phyloP scores from a whole-genome alignment of 371 early-diverging fungal genomes.

The Nosema muscidifuracis region DNA sequence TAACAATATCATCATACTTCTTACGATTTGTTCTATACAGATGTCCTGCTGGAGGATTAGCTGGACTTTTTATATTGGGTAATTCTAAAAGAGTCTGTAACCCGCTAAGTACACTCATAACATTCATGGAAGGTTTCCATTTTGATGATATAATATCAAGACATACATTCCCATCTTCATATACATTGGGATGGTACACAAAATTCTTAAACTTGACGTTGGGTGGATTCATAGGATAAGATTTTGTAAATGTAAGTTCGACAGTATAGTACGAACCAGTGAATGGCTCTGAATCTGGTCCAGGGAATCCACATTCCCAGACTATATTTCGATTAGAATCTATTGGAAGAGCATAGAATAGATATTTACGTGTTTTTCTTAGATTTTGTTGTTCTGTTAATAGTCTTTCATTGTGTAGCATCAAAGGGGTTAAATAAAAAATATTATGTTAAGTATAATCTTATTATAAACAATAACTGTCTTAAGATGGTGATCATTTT shows the following conservation, averaged over 20 bases:
- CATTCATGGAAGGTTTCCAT: constrained; percentile 60
- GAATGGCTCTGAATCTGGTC: constrained; percentile 28
- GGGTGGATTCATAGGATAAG: constrained; percentile 61
- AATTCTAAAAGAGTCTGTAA: constrained; percentile 57
- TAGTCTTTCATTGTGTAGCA: constrained; percentile 28
- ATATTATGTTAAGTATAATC: no score
- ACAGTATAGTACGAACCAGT: constrained; percentile 34
- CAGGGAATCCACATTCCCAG: constrained; percentile 51
- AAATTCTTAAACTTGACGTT: constrained; percentile 43
- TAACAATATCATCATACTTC: constrained; percentile 42
- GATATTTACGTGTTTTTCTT: constrained; percentile 36
- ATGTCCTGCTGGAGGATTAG: constrained; percentile 55
- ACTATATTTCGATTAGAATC: background rate
- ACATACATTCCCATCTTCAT: constrained; percentile 56
- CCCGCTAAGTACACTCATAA: constrained; percentile 54
- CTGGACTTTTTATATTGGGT: constrained; percentile 62
- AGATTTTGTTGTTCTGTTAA: constrained; percentile 37
- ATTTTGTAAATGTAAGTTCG: constrained; percentile 34
- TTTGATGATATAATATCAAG: constrained; percentile 58
- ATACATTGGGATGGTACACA: constrained; percentile 62
- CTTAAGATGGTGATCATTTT: no score
- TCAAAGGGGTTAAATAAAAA: constrained; percentile 8
- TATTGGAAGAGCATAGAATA: constrained; percentile 34
- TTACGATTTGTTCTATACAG: constrained; percentile 40
- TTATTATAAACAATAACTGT: no score